A percentile compares a stretch with the other conserved stretches of the same genome.
phyloP scores from a whole-genome alignment of 495 filamentous ascomycete genomes.

The Xylaria grammica region DNA sequence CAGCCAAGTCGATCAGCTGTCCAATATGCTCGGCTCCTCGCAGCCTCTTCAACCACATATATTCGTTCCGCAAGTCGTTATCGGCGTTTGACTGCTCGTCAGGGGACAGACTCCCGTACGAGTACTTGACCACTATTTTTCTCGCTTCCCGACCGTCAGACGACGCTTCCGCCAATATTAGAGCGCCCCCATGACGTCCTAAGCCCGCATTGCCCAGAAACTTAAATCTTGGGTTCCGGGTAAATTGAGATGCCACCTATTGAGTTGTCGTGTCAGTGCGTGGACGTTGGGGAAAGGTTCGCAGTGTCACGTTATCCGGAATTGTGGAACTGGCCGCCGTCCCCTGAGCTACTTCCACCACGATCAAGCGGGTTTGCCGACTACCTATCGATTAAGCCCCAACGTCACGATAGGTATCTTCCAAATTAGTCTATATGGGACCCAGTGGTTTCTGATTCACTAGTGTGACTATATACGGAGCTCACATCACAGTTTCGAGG shows the following conservation, averaged over 20 bases:
- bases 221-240: background rate
- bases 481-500: too few relatives aligned
- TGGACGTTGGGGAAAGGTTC: too few relatives aligned
- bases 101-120: background rate
- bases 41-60: background rate
- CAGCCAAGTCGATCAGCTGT: constrained; percentile 2
- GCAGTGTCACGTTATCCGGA: too few relatives aligned
- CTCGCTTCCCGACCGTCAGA: background rate
- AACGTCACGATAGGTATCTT: too few relatives aligned
- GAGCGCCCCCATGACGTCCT: constrained; percentile 4
- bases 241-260: background rate
- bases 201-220: constrained; percentile 1
- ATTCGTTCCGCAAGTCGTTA: constrained; percentile 8
- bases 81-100: constrained; percentile 10
- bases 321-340: too few relatives aligned
- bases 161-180: background rate
- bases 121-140: constrained; percentile 8
- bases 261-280: too few relatives aligned
- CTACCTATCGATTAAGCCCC: too few relatives aligned
- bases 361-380: too few relatives aligned
- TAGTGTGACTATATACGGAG: too few relatives aligned
- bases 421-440: too few relatives aligned
- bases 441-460: background rate
- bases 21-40: constrained; percentile 12
- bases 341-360: too few relatives aligned